A percentile compares a stretch with the other conserved stretches of the same genome.
phyloP scores from a whole-genome alignment of 2,329 filamentous ascomycete genomes.

The Whalleya microplaca region DNA sequence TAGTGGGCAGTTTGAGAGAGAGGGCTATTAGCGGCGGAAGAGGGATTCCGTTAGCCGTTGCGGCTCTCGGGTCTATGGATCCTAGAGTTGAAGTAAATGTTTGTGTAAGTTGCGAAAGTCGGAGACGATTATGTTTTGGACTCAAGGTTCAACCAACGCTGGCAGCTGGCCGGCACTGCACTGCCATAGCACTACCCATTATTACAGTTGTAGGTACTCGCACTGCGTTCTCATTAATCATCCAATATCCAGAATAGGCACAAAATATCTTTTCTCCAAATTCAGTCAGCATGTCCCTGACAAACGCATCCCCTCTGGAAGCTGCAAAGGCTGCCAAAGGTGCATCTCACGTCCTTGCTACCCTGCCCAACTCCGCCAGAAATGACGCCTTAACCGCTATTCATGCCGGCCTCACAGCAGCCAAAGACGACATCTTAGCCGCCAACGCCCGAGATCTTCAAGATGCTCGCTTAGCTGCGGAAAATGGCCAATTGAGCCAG shows the following conservation, averaged over 20 bases:
- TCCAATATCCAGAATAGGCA: background rate
- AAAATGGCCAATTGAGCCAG: slow-evolving; percentile 74
- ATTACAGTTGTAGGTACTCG: no score
- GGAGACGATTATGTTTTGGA: no score
- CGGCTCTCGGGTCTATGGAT: background rate
- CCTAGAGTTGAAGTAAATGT: background rate
- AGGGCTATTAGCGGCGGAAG: background rate
- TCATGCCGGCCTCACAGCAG: slow-evolving; percentile 71
- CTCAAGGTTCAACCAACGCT: no score
- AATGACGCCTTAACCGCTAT: slow-evolving; percentile 86
- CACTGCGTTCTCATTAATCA: no score
- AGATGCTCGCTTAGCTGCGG: slow-evolving; percentile 72
- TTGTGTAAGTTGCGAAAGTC: no score
- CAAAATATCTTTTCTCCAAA: background rate
- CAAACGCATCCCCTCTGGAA: slow-evolving; percentile 77
- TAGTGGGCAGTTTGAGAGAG: background rate
- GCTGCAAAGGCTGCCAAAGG: slow-evolving; percentile 78
- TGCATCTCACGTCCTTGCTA: slow-evolving; percentile 82
- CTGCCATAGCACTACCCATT: no score
- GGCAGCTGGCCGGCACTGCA: no score
- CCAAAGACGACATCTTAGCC: slow-evolving; percentile 76
- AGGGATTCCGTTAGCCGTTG: background rate
- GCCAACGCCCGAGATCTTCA: slow-evolving; percentile 87
- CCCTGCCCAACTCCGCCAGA: slow-evolving; percentile 73
- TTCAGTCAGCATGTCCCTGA: slow-evolving; percentile 74